phyloP scores from a whole-genome alignment of 495 filamentous ascomycete species.

The Annulohypoxylon moriforme region DNA sequence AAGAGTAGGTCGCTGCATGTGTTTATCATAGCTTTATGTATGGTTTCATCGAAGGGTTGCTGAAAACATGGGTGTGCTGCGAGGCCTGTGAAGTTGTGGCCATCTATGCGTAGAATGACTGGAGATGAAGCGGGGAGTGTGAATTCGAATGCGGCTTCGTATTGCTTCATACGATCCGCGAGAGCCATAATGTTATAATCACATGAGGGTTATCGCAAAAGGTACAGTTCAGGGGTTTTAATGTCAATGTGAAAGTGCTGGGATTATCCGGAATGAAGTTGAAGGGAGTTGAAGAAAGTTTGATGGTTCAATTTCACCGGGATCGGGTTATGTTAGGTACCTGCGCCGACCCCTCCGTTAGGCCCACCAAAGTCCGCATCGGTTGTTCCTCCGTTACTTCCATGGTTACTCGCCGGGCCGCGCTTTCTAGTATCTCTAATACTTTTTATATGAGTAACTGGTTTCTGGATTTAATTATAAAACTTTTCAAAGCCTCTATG shows the following conservation, averaged over 20 bases:
- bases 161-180: conserved; percentile 31
- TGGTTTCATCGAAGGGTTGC: conserved; percentile 22
- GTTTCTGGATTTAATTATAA: too few relatives aligned
- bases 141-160: conserved; percentile 15
- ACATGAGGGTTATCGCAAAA: neutral
- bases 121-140: conserved; percentile 22
- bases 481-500: too few relatives aligned
- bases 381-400: neutral
- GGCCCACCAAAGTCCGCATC: conserved; percentile 17
- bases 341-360: neutral
- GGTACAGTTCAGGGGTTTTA: neutral
- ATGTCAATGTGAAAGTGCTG: neutral
- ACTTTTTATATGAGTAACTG: neutral
- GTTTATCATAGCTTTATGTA: conserved; percentile 26
- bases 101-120: conserved; percentile 22
- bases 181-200: conserved; percentile 10
- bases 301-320: conserved; percentile 8
- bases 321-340: conserved; percentile 15
- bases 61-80: conserved; percentile 6
- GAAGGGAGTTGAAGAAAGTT: neutral
- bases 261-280: neutral
- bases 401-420: neutral
- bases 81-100: conserved; percentile 28
- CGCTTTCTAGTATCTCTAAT: neutral
- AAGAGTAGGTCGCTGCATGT: conserved; percentile 31